phyloP scores from a whole-genome alignment of 2,329 filamentous ascomycete species.

The Aspergillus melleus region DNA sequence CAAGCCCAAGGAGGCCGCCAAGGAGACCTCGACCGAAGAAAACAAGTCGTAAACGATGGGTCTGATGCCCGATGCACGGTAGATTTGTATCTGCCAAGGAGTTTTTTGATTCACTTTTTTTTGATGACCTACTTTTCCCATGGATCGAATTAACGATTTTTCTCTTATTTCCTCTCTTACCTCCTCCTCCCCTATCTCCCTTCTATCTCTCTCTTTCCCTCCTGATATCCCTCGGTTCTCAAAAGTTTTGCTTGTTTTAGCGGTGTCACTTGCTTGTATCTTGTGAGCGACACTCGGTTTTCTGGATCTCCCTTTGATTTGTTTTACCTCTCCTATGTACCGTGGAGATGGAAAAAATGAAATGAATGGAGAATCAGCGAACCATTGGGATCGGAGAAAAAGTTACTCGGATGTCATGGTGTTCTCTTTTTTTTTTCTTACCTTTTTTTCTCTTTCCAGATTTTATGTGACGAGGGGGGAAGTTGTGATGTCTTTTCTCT shows the following conservation, averaged over 20 bases:
- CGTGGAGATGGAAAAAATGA: background rate
- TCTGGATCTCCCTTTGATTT: slow-evolving; percentile 7
- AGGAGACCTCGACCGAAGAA: slow-evolving; percentile 45
- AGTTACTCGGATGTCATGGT: slow-evolving; percentile 25
- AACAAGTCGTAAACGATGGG: slow-evolving; percentile 39
- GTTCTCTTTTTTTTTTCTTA: slow-evolving; percentile 8
- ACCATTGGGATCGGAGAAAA: slow-evolving; percentile 23
- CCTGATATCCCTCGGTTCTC: slow-evolving; percentile 45
- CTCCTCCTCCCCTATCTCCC: slow-evolving; percentile 11
- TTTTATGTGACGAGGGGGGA: slow-evolving; percentile 23
- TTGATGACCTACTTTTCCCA: slow-evolving; percentile 34
- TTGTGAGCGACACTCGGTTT: slow-evolving; percentile 34
- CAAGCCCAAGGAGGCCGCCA: slow-evolving; percentile 46
- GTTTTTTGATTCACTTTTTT: slow-evolving; percentile 32
- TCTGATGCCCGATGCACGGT: slow-evolving; percentile 20
- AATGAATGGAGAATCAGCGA: slow-evolving; percentile 1
- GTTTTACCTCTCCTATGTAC: slow-evolving; percentile 5
- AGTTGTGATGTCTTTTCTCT: slow-evolving; percentile 26
- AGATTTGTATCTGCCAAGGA: slow-evolving; percentile 5
- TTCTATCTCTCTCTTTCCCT: slow-evolving; percentile 25
- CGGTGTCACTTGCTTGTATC: slow-evolving; percentile 33
- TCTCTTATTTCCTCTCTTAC: slow-evolving; percentile 18
- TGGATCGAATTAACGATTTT: slow-evolving; percentile 26
- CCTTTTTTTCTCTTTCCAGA: background rate
- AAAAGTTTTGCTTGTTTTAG: slow-evolving; percentile 40